Conservation (phyloP, 2,329 filamentous ascomycete genomes). For the Neofusicoccum umdonicola region DNA sequence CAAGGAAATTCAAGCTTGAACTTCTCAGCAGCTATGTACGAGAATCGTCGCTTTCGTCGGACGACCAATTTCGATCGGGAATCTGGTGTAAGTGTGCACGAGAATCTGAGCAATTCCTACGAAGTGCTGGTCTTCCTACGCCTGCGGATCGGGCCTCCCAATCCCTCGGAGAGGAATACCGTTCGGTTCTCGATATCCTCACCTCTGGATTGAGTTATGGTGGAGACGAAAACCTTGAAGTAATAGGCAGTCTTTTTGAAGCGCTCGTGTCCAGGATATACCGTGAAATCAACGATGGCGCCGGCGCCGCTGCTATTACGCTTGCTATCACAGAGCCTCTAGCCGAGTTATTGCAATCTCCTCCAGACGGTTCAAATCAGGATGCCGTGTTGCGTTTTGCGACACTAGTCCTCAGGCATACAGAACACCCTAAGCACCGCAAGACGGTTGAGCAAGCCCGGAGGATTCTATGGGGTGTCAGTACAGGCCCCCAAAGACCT, state of each 20-base stretch:
- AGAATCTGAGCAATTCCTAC: neutral
- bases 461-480: constrained; percentile 64
- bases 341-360: constrained; percentile 43
- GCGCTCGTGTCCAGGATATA: constrained; percentile 44
- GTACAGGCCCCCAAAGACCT: constrained; percentile 33
- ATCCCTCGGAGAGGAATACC: constrained; percentile 65
- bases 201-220: constrained; percentile 53
- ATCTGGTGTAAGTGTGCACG: constrained; percentile 27
- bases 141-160: neutral
- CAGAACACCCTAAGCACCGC: constrained; percentile 50
- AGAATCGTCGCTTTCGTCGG: constrained; percentile 23
- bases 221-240: constrained; percentile 24
- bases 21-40: constrained; percentile 37
- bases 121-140: neutral
- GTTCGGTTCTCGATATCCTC: constrained; percentile 66
- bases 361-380: neutral
- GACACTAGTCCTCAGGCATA: constrained; percentile 31
- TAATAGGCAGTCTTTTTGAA: constrained; percentile 51
- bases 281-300: constrained; percentile 57
- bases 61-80: constrained; percentile 23
- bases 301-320: constrained; percentile 65
- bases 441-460: constrained; percentile 58
- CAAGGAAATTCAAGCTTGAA: constrained; percentile 33
- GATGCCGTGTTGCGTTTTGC: constrained; percentile 37
- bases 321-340: constrained; percentile 70